Evolutionary conservation across 2,329 filamentous ascomycete species (phyloP).

Genomic region (Colletotrichum higginsianum): DNA sequence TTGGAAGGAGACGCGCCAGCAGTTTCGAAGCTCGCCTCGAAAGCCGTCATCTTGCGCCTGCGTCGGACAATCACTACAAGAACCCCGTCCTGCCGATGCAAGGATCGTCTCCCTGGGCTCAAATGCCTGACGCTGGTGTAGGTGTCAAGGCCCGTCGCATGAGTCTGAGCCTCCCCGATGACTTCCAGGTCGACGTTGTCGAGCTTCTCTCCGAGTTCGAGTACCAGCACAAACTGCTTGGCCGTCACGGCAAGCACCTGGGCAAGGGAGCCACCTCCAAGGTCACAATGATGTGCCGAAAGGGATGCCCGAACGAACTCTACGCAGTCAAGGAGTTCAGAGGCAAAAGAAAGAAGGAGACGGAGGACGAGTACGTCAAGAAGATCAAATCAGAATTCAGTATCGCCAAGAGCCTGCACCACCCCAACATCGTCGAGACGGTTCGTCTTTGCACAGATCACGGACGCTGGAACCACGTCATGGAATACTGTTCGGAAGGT

Average conservation of each 20-base stretch:
- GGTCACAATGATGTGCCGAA: slow-evolving; percentile 84
- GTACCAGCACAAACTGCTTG: slow-evolving; percentile 78
- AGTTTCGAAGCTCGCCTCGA: slow-evolving; percentile 62
- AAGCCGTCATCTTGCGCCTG: slow-evolving; percentile 46
- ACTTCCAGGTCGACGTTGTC: slow-evolving; percentile 79
- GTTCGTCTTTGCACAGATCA: slow-evolving; percentile 82
- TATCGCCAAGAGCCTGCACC: slow-evolving; percentile 86
- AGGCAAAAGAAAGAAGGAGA: slow-evolving; percentile 78
- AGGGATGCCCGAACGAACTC: slow-evolving; percentile 74
- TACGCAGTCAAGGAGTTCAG: slow-evolving; percentile 93
- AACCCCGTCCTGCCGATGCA: slow-evolving; percentile 54
- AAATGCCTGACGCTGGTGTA: slow-evolving; percentile 78
- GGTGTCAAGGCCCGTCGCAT: slow-evolving; percentile 85
- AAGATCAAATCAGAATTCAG: slow-evolving; percentile 94
- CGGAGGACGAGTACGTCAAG: slow-evolving; percentile 82
- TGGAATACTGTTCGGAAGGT: slow-evolving; percentile 90
- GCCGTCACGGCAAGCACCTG: slow-evolving; percentile 80
- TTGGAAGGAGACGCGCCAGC: slow-evolving; percentile 58
- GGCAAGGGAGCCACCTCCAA: slow-evolving; percentile 88
- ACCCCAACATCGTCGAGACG: slow-evolving; percentile 90
- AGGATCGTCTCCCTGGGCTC: slow-evolving; percentile 66
- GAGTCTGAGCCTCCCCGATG: slow-evolving; percentile 80
- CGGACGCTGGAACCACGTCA: slow-evolving; percentile 89
- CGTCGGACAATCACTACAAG: slow-evolving; percentile 42
- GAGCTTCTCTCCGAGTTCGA: slow-evolving; percentile 80